phyloP scores from a whole-genome alignment of 164 flowering plant genomes.

The Houttuynia cordata region DNA sequence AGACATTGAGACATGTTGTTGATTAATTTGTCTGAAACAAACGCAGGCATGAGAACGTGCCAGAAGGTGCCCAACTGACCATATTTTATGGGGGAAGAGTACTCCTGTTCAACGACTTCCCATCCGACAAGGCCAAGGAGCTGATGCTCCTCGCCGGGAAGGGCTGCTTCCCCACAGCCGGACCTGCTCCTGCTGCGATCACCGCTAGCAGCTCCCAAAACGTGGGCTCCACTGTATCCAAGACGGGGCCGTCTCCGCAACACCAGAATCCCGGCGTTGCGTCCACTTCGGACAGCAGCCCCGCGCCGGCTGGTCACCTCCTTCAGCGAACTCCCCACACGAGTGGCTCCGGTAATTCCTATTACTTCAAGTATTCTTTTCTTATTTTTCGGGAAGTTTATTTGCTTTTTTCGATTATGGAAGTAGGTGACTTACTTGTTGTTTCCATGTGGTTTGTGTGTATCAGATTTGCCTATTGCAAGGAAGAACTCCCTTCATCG shows the following conservation, averaged over 20 bases:
- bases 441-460: neutral
- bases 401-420: neutral
- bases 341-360: slow-evolving; percentile 4
- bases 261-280: slow-evolving; percentile 6
- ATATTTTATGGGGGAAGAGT: slow-evolving; percentile 61
- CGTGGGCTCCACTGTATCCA: neutral
- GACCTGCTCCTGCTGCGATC: neutral
- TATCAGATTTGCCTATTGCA: slow-evolving; percentile 58
- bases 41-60: neutral
- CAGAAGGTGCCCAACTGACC: slow-evolving; percentile 34
- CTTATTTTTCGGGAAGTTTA: too few species aligned
- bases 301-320: neutral
- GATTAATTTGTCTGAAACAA: neutral
- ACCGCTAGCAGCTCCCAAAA: neutral
- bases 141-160: slow-evolving; percentile 43
- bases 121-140: slow-evolving; percentile 45
- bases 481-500: slow-evolving; percentile 71
- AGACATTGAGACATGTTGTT: neutral
- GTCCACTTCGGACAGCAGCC: neutral
- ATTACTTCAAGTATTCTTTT: too few species aligned
- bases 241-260: neutral
- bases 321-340: slow-evolving; percentile 1
- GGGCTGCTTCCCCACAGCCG: slow-evolving; percentile 4
- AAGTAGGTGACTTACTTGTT: neutral
- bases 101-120: slow-evolving; percentile 42